Percentiles rank a stretch among this genome's conserved stretches.
Evolutionary conservation across 129 eudicot species (phyloP).

Genomic region (Smallanthus sonchifolius): DNA sequence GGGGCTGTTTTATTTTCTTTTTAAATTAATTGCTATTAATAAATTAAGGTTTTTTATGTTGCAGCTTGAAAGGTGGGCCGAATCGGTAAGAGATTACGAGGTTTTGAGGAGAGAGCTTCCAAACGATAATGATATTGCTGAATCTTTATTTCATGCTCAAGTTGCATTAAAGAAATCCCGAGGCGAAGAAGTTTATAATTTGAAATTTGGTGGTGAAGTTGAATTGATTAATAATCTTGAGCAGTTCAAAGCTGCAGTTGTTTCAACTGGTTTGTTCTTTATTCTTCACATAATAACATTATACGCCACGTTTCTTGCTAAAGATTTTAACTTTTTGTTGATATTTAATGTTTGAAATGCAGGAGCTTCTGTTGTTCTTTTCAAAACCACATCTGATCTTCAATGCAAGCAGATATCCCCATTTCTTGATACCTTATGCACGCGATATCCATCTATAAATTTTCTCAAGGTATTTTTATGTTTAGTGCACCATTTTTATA

Average conservation of each 20-base stretch:
- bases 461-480: slow-evolving; percentile 64
- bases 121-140: slow-evolving; percentile 62
- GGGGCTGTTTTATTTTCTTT: background rate
- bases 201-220: slow-evolving; percentile 97
- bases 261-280: slow-evolving; percentile 61
- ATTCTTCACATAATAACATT: background rate
- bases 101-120: slow-evolving; percentile 66
- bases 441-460: slow-evolving; percentile 68
- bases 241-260: slow-evolving; percentile 76
- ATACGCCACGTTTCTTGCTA: background rate
- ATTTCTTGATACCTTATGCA: slow-evolving; percentile 62
- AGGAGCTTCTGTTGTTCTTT: slow-evolving; percentile 88
- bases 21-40: background rate
- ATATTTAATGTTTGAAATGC: slow-evolving; percentile 15
- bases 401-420: slow-evolving; percentile 68
- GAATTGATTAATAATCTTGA: slow-evolving; percentile 61
- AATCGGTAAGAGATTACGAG: slow-evolving; percentile 94
- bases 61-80: slow-evolving; percentile 89
- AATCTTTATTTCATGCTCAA: slow-evolving; percentile 85
- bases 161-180: slow-evolving; percentile 80
- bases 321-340: background rate
- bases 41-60: background rate
- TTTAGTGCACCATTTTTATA: slow-evolving; percentile 4
- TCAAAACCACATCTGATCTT: slow-evolving; percentile 39
- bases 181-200: slow-evolving; percentile 71